Evolutionary conservation across 2,329 filamentous ascomycete genomes (phyloP).

Genomic region (Colletotrichum plurivorum): DNA sequence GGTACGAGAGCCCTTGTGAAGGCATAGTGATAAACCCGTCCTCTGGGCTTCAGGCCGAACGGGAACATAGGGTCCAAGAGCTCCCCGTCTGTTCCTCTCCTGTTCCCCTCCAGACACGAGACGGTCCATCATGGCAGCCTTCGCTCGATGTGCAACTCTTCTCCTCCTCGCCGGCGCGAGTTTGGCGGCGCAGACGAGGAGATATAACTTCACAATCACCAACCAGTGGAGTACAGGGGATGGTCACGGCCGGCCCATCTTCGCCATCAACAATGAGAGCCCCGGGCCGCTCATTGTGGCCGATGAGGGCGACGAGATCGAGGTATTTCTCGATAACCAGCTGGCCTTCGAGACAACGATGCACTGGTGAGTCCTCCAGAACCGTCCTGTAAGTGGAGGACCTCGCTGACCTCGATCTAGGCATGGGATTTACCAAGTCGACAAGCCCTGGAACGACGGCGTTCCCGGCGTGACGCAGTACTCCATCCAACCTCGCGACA

Average conservation of each 20-base stretch:
- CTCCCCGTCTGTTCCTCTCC: background rate
- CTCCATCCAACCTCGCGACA: slow-evolving; percentile 34
- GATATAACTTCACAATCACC: slow-evolving; percentile 35
- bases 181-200: slow-evolving; percentile 28
- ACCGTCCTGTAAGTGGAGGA: background rate
- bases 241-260: slow-evolving; percentile 29
- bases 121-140: slow-evolving; percentile 15
- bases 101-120: background rate
- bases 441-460: slow-evolving; percentile 35
- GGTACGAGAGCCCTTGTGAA: background rate
- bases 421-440: slow-evolving; percentile 35
- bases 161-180: slow-evolving; percentile 19
- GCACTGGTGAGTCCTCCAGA: slow-evolving; percentile 19
- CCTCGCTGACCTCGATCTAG: background rate
- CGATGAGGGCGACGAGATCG: slow-evolving; percentile 34
- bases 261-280: slow-evolving; percentile 35
- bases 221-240: slow-evolving; percentile 31
- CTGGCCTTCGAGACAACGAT: slow-evolving; percentile 36
- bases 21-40: background rate
- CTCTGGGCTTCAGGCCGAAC: background rate
- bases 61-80: background rate
- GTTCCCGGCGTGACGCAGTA: slow-evolving; percentile 34
- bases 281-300: slow-evolving; percentile 35
- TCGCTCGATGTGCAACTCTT: slow-evolving; percentile 2
- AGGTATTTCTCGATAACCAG: slow-evolving; percentile 34